These are phyloP conservation scores for Russula emetica DNA, from an alignment of 768 basidiomycete species.

Conservation along the genomic window DNA sequence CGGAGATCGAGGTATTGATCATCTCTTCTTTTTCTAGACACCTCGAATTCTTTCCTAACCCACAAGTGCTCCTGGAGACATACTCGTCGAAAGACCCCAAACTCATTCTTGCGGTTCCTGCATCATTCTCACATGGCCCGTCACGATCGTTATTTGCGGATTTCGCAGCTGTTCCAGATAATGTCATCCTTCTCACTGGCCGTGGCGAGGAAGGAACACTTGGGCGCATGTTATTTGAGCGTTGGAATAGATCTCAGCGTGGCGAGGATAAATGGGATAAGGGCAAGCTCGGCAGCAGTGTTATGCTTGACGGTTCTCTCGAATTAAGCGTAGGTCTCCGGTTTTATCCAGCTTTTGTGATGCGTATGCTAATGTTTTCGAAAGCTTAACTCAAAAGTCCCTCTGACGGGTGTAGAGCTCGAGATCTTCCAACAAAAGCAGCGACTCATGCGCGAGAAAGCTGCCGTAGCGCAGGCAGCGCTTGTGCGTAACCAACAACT, in stretches of 20 bases:
- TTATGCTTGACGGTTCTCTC: slow-evolving; percentile 74
- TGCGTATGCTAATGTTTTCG: slow-evolving; percentile 16
- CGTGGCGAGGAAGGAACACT: slow-evolving; percentile 79
- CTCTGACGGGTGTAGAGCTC: slow-evolving; percentile 83
- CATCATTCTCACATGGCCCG: slow-evolving; percentile 88
- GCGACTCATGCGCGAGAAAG: slow-evolving; percentile 71
- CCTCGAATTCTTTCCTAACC: slow-evolving; percentile 86
- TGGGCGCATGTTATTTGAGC: slow-evolving; percentile 70
- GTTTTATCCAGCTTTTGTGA: neutral
- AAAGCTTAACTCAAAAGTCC: slow-evolving; percentile 85
- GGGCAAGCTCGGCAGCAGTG: slow-evolving; percentile 80
- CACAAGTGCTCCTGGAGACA: slow-evolving; percentile 71
- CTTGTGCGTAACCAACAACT: slow-evolving; percentile 79
- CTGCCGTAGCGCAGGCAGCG: slow-evolving; percentile 81
- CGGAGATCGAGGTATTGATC: neutral
- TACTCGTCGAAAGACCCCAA: slow-evolving; percentile 89
- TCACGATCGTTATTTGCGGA: slow-evolving; percentile 82
- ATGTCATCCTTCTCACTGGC: slow-evolving; percentile 82
- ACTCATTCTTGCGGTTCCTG: slow-evolving; percentile 88
- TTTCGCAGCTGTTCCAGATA: slow-evolving; percentile 78
- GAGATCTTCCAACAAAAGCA: slow-evolving; percentile 76
- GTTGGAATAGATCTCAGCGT: slow-evolving; percentile 83
- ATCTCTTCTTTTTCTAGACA: slow-evolving; percentile 46
- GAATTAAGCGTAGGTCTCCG: slow-evolving; percentile 52
- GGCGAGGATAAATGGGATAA: slow-evolving; percentile 81